Conservation (phyloP, 1,284 basidiomycete species). For the Cutaneotrichosporon spelunceum region DNA sequence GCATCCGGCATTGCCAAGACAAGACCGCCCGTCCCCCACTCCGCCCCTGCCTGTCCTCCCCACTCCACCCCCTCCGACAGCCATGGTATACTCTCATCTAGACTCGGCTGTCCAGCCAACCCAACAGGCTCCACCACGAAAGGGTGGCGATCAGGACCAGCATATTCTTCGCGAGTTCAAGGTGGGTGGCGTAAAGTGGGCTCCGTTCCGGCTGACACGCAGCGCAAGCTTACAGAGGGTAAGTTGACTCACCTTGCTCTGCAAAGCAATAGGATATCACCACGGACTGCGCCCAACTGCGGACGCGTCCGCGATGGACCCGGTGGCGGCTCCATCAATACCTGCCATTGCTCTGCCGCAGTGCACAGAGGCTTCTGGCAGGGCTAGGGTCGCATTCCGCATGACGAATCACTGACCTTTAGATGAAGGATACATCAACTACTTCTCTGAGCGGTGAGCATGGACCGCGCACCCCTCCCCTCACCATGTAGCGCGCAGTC, state of each 20-base stretch:
- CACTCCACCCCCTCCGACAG: neutral
- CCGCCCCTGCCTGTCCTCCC: neutral
- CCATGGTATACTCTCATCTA: constrained; percentile 40
- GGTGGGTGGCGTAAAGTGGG: constrained; percentile 15
- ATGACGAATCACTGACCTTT: constrained; percentile 1
- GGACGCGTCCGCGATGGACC: neutral
- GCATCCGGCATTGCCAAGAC: neutral
- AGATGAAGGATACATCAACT: constrained; percentile 69
- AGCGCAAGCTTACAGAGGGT: constrained; percentile 49
- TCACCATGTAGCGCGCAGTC: neutral
- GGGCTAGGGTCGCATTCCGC: neutral
- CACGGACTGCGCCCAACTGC: neutral
- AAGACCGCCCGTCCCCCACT: neutral
- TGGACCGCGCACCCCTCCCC: neutral
- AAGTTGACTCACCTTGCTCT: neutral
- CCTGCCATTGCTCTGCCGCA: neutral
- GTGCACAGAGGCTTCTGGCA: neutral
- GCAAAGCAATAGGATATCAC: neutral
- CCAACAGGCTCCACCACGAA: constrained; percentile 15
- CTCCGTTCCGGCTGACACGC: constrained; percentile 19
- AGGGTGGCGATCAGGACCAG: constrained; percentile 28
- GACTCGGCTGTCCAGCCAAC: constrained; percentile 7
- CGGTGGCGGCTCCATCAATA: neutral
- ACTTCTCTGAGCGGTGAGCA: constrained; percentile 77
- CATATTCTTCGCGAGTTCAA: constrained; percentile 35